Conservation (phyloP, 164 flowering plant genomes). For the Cinnamomum chago region DNA sequence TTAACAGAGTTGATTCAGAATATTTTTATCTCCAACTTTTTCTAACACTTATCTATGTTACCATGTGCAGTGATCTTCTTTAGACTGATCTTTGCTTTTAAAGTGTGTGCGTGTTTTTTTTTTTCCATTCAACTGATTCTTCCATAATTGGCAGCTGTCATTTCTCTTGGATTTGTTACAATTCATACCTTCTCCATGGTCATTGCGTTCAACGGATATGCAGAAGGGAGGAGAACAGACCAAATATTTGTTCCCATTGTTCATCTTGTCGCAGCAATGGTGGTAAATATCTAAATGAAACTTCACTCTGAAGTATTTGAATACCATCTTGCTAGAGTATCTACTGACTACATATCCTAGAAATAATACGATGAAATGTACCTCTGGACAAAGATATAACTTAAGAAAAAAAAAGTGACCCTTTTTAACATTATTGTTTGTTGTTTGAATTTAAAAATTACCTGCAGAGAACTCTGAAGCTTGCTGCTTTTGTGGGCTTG, state of each 20-base stretch:
- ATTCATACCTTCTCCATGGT: slow-evolving; percentile 99
- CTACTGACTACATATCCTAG: background rate
- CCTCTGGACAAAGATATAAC: background rate
- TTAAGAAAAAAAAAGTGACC: background rate
- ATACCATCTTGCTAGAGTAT: background rate
- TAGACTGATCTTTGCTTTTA: too few species aligned
- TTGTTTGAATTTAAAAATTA: background rate
- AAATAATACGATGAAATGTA: background rate
- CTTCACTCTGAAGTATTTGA: background rate
- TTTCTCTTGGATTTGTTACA: slow-evolving; percentile 85
- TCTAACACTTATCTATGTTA: too few species aligned
- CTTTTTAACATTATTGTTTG: background rate
- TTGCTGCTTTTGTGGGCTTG: background rate
- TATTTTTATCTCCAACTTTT: too few species aligned
- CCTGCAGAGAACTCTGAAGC: background rate
- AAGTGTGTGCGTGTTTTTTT: background rate
- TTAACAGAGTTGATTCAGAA: too few species aligned
- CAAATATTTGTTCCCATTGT: slow-evolving; percentile 71
- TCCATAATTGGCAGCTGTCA: slow-evolving; percentile 48
- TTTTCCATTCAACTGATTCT: background rate
- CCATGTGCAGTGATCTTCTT: too few species aligned
- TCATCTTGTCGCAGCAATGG: slow-evolving; percentile 71
- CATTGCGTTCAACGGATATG: slow-evolving; percentile 90
- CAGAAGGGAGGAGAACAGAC: slow-evolving; percentile 64
- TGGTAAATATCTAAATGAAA: slow-evolving; percentile 38